These are phyloP conservation scores for Simmondsia chinensis DNA, from an alignment of 148 eudicot genomes.

Conservation along the genomic window DNA sequence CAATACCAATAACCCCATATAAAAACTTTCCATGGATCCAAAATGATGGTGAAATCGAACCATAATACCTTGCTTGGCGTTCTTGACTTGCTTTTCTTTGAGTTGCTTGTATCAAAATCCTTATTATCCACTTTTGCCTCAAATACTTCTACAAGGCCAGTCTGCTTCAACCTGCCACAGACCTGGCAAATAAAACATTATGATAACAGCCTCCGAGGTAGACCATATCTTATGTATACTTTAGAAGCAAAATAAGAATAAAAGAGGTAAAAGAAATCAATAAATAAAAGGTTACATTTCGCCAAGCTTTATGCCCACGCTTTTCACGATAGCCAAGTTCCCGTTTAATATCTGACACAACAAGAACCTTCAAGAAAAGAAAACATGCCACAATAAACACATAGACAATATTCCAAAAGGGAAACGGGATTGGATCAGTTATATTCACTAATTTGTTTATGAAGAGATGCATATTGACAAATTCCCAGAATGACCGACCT, in stretches of 20 bases:
- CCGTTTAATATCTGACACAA: constrained; percentile 70
- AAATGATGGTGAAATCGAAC: constrained; percentile 9
- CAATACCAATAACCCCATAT: no score
- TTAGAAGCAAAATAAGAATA: no score
- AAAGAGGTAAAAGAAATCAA: neutral
- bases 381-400: constrained; percentile 2
- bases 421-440: neutral
- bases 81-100: constrained; percentile 16
- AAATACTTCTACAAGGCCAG: constrained; percentile 62
- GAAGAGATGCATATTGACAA: neutral
- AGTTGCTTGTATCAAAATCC: constrained; percentile 19
- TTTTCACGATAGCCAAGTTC: constrained; percentile 73
- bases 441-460: constrained; percentile 1
- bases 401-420: constrained; percentile 4
- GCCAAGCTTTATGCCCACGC: constrained; percentile 82
- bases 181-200: no score
- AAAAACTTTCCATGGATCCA: no score
- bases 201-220: no score
- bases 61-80: constrained; percentile 24
- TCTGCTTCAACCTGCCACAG: constrained; percentile 65
- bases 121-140: constrained; percentile 48
- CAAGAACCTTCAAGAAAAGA: constrained; percentile 58
- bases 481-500: constrained; percentile 37
- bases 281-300: constrained; percentile 53
- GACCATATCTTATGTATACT: no score